These are phyloP conservation scores for Hebeloma cylindrosporum DNA, from an alignment of 768 basidiomycete species.

Conservation along the genomic window DNA sequence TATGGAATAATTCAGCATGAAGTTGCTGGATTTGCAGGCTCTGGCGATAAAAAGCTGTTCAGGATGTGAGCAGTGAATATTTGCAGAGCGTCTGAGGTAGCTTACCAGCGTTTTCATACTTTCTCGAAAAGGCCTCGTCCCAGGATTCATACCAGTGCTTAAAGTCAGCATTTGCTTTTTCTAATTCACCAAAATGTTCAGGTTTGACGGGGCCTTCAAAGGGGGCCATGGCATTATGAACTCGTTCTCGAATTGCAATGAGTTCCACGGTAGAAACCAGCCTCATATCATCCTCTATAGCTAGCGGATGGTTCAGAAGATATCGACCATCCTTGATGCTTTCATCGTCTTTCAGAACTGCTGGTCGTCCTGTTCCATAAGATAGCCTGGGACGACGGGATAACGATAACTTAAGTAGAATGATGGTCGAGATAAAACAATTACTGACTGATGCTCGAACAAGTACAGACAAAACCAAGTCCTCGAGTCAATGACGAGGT, in stretches of 20 bases:
- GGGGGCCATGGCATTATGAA: slow-evolving; percentile 81
- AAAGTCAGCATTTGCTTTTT: slow-evolving; percentile 76
- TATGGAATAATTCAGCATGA: slow-evolving; percentile 85
- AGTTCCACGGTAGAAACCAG: slow-evolving; percentile 93
- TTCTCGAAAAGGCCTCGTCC: slow-evolving; percentile 78
- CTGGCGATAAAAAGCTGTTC: slow-evolving; percentile 80
- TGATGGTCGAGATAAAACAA: slow-evolving; percentile 1
- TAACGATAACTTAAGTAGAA: background rate
- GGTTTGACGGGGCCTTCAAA: slow-evolving; percentile 73
- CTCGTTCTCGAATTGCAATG: slow-evolving; percentile 83
- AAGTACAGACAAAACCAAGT: slow-evolving; percentile 95
- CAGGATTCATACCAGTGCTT: slow-evolving; percentile 78
- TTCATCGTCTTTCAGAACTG: slow-evolving; percentile 91
- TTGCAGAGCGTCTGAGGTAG: slow-evolving; percentile 2
- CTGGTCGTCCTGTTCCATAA: slow-evolving; percentile 91
- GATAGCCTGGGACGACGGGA: slow-evolving; percentile 62
- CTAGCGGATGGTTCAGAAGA: slow-evolving; percentile 81
- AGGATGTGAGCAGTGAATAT: slow-evolving; percentile 2
- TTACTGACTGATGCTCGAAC: slow-evolving; percentile 87
- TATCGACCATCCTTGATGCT: slow-evolving; percentile 80
- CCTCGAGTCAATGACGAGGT: slow-evolving; percentile 78
- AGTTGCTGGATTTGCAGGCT: slow-evolving; percentile 84
- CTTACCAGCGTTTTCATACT: slow-evolving; percentile 80
- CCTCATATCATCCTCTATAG: slow-evolving; percentile 92
- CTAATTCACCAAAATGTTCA: slow-evolving; percentile 68